phyloP scores from a whole-genome alignment of 352 stramenopile genomes.

The Phytophthora colocasiae region DNA sequence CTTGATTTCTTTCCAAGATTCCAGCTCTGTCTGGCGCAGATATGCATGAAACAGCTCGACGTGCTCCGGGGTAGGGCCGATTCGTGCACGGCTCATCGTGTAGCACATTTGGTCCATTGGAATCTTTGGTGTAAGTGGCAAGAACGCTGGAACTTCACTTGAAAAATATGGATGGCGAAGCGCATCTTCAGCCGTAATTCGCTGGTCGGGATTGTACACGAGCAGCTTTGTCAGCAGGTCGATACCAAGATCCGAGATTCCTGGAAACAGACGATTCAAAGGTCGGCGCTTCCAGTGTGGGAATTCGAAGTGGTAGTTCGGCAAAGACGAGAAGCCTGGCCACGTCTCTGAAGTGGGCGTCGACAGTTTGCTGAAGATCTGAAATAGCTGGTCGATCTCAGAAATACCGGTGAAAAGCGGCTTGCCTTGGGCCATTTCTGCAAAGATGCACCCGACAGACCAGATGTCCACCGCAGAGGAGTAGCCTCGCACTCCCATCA shows the following conservation, averaged over 20 bases:
- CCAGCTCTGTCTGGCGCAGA: slow-evolving; percentile 75
- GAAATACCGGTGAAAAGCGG: slow-evolving; percentile 85
- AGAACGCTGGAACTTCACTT: slow-evolving; percentile 49
- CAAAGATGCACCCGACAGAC: slow-evolving; percentile 98
- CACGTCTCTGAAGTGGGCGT: slow-evolving; percentile 97
- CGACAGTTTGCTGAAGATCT: slow-evolving; percentile 94
- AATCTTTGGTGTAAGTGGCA: slow-evolving; percentile 65
- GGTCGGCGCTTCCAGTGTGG: slow-evolving; percentile 79
- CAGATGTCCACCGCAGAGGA: slow-evolving; percentile 93
- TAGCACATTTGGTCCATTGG: slow-evolving; percentile 85
- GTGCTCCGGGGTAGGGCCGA: slow-evolving; percentile 68
- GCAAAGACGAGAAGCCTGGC: slow-evolving; percentile 97
- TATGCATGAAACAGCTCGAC: slow-evolving; percentile 84
- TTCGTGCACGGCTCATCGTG: slow-evolving; percentile 52
- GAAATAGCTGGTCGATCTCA: slow-evolving; percentile 88
- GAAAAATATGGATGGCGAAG: slow-evolving; percentile 87
- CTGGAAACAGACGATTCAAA: slow-evolving; percentile 73
- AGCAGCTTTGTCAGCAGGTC: slow-evolving; percentile 80
- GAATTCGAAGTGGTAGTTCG: slow-evolving; percentile 96
- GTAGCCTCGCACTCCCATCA: slow-evolving; percentile 90
- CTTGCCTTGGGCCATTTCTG: slow-evolving; percentile 94
- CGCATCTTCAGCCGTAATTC: slow-evolving; percentile 84
- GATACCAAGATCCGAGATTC: slow-evolving; percentile 75
- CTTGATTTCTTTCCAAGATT: slow-evolving; percentile 89
- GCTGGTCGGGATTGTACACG: slow-evolving; percentile 84